These are phyloP conservation scores for Lachnellula hyalina DNA, from an alignment of 2,329 filamentous ascomycete species.

Conservation along the genomic window DNA sequence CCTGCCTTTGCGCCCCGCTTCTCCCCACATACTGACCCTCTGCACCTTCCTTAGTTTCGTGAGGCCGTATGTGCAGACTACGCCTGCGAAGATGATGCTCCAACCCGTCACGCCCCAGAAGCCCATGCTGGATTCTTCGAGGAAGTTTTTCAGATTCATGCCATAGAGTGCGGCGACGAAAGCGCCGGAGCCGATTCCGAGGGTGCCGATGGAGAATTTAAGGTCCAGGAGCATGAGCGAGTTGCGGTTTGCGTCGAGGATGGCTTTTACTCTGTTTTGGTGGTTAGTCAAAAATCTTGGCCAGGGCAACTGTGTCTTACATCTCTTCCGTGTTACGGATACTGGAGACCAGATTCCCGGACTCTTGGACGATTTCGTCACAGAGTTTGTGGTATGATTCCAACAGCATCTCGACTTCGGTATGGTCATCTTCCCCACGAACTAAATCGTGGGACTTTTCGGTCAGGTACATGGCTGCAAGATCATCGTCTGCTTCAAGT, in stretches of 20 bases:
- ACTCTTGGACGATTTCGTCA: constrained; percentile 95
- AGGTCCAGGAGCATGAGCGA: constrained; percentile 95
- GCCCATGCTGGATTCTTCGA: constrained; percentile 86
- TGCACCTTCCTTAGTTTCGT: constrained; percentile 79
- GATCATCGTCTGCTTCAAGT: constrained; percentile 91
- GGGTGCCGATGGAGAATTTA: constrained; percentile 90
- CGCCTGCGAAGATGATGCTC: constrained; percentile 65
- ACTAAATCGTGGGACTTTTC: constrained; percentile 74
- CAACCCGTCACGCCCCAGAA: constrained; percentile 70
- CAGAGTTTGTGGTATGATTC: constrained; percentile 98
- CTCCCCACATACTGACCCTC: constrained; percentile 72
- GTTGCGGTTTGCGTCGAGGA: constrained; percentile 96
- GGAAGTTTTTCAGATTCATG: constrained; percentile 98
- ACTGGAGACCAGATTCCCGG: constrained; percentile 84
- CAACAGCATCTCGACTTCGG: constrained; percentile 92
- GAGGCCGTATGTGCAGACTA: constrained; percentile 81
- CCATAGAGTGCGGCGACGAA: constrained; percentile 98
- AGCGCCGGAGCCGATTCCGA: constrained; percentile 90
- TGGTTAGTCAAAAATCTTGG: constrained; percentile 16
- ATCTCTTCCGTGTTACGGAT: constrained; percentile 99
- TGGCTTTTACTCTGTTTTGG: constrained; percentile 73
- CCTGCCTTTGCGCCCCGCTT: constrained; percentile 25
- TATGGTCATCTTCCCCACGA: constrained; percentile 79
- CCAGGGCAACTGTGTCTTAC: constrained; percentile 39
- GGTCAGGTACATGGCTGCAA: constrained; percentile 90